Evolutionary conservation across 208 protist species (phyloP), one percentile per base, ranked within the genome.

Genomic region (Leishmania aethiopica): DNA sequence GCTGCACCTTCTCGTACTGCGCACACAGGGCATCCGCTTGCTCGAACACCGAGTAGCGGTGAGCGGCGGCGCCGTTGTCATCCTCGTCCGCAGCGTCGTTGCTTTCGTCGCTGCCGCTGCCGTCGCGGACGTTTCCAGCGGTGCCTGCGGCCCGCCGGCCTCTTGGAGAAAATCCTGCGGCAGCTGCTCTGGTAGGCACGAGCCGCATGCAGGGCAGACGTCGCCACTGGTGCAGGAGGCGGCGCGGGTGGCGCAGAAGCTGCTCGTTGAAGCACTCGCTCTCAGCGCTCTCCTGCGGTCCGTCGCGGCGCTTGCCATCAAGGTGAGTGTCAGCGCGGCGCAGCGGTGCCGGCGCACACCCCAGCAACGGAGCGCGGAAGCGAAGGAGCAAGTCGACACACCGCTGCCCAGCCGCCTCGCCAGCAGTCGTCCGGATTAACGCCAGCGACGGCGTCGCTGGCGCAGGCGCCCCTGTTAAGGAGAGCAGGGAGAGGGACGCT

Each of bases 161-260:
- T 51, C 28, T 32, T 32, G 2, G 70, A 19, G 10, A 22, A 25
- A 25, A 51, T 32, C 70, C 19, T 13, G 45, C 45, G 19, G 42
- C n/a, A 15, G 57, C 10, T 45, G 40, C 8, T 17, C 32, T 11
- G 19, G 32, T 32, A 35, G 75, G 25, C 17, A 40, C 75, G 11
- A 78, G 37, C 1, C 75, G 83, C 83, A 86, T 80, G 69, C 78
- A 86, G 32, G 71, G 64, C 40, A 86, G 83, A 15, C 67, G 78
- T 37, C 78, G 80, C 83, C 83, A 86, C 75, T 80, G 75, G 35
- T 66, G 37, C 64, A 86, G 59, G 0, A 86, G 78, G 7, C 19
- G 64, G 35, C 1, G 53, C 11, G 49, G 15, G 74, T 77, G 47
- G n/a, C 42, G 66, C 45, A 86, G 57, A 37, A 86, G 78, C 78